A percentile compares a stretch with the other conserved stretches of the same genome.
phyloP scores from a whole-genome alignment of 257 asterid species.

The Solanum neorickii region DNA sequence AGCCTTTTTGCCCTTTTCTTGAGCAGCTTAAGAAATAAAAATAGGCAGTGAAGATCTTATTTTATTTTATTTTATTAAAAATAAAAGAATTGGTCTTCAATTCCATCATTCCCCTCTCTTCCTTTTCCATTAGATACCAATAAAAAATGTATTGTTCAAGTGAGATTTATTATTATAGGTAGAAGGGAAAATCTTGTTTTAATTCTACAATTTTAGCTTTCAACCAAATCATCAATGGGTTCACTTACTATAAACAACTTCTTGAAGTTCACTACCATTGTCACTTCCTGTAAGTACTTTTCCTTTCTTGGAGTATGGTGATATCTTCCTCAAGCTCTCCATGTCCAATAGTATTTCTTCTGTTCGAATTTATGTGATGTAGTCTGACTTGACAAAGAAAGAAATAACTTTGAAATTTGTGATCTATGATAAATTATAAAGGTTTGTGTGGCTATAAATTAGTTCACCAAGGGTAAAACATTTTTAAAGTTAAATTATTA shows the following conservation, averaged over 20 bases:
- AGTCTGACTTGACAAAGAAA: rapidly evolving
- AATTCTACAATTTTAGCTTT: neutral
- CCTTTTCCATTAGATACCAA: neutral
- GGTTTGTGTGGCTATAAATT: neutral
- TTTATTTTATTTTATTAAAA: neutral
- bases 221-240: neutral
- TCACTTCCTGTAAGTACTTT: neutral
- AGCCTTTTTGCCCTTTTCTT: neutral
- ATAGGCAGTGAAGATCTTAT: neutral
- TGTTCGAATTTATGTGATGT: too few relatives aligned
- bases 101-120: neutral
- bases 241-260: neutral
- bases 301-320: neutral
- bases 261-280: neutral
- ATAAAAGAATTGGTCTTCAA: neutral
- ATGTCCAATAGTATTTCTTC: neutral
- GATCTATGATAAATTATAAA: too few relatives aligned
- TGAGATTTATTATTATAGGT: neutral
- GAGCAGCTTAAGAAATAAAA: neutral
- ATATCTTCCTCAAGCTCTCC: neutral
- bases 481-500: too few relatives aligned
- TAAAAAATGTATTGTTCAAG: neutral
- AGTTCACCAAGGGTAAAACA: too few relatives aligned
- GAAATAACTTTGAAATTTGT: too few relatives aligned
- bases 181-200: neutral